phyloP scores from a whole-genome alignment of 2,329 filamentous ascomycete species.

The Pseudogymnoascus sp. region DNA sequence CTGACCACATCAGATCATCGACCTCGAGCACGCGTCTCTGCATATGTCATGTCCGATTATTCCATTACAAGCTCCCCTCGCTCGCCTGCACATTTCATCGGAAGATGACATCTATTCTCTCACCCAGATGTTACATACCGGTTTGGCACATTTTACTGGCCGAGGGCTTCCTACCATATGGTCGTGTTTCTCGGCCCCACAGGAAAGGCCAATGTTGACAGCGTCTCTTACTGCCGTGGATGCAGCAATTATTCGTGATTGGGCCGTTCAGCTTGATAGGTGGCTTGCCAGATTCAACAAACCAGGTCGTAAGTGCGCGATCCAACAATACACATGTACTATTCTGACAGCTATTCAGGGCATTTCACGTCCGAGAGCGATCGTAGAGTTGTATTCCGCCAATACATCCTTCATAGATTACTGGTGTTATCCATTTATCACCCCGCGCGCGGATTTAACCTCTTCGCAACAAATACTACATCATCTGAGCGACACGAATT shows the following conservation, averaged over 20 bases:
- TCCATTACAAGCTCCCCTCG: constrained; percentile 32
- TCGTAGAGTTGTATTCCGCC: constrained; percentile 31
- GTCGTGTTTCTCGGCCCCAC: constrained; percentile 31
- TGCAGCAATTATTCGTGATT: constrained; percentile 35
- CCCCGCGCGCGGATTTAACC: constrained; percentile 32
- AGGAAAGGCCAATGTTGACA: constrained; percentile 17
- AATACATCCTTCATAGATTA: constrained; percentile 35
- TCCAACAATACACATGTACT: neutral
- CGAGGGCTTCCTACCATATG: constrained; percentile 36
- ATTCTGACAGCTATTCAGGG: constrained; percentile 10
- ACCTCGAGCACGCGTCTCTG: constrained; percentile 37
- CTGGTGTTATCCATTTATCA: constrained; percentile 38
- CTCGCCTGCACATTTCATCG: constrained; percentile 30
- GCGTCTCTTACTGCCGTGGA: constrained; percentile 32
- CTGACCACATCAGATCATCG: constrained; percentile 29
- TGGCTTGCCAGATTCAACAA: constrained; percentile 35
- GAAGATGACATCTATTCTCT: constrained; percentile 35
- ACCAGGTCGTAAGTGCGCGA: constrained; percentile 2
- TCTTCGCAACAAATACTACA: constrained; percentile 33
- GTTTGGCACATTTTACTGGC: constrained; percentile 35
- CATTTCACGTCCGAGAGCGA: constrained; percentile 29
- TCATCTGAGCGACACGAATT: constrained; percentile 34
- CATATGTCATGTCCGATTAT: constrained; percentile 35
- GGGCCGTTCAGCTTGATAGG: constrained; percentile 34
- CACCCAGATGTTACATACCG: constrained; percentile 38